Evolutionary conservation across 2,329 filamentous ascomycete genomes (phyloP).

Genomic region (Coniochaeta sp.): DNA sequence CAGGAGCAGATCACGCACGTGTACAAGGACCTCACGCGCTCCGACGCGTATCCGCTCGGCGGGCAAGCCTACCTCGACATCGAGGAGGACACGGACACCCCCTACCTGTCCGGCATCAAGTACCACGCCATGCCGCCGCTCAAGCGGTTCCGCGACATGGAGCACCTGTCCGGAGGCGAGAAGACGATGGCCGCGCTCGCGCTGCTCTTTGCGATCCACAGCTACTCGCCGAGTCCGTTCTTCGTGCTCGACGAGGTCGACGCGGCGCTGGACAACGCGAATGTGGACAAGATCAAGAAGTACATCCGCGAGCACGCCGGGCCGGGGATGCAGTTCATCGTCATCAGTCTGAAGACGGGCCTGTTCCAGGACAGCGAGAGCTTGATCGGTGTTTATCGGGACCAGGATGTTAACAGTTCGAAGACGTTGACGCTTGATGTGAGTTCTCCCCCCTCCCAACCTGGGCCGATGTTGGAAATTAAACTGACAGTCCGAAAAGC

Average conservation of each 20-base stretch:
- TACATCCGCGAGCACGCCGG: slow-evolving; percentile 92
- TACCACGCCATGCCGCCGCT: slow-evolving; percentile 98
- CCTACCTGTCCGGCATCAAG: slow-evolving; percentile 91
- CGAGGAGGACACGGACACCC: slow-evolving; percentile 88
- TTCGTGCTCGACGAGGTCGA: slow-evolving; percentile 98
- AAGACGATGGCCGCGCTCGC: slow-evolving; percentile 98
- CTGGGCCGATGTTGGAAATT: neutral
- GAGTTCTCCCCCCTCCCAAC: slow-evolving; percentile 35
- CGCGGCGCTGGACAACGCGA: slow-evolving; percentile 95
- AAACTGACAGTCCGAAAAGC: neutral
- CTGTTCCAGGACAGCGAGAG: slow-evolving; percentile 96
- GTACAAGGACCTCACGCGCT: slow-evolving; percentile 91
- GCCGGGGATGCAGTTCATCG: slow-evolving; percentile 98
- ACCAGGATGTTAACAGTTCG: slow-evolving; percentile 88
- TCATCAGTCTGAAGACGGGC: slow-evolving; percentile 92
- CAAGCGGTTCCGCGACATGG: slow-evolving; percentile 98
- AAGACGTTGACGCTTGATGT: slow-evolving; percentile 92
- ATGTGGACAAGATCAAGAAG: slow-evolving; percentile 91
- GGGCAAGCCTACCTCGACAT: slow-evolving; percentile 86
- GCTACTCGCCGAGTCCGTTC: slow-evolving; percentile 91
- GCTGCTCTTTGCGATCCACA: slow-evolving; percentile 94
- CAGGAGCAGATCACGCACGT: slow-evolving; percentile 89
- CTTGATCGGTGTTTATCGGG: slow-evolving; percentile 88
- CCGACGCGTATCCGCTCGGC: slow-evolving; percentile 85
- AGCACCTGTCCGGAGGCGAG: slow-evolving; percentile 92